These are phyloP conservation scores for Coemansia sp. DNA, from an alignment of 192 early-diverging fungal genomes.

Conservation along the genomic window DNA sequence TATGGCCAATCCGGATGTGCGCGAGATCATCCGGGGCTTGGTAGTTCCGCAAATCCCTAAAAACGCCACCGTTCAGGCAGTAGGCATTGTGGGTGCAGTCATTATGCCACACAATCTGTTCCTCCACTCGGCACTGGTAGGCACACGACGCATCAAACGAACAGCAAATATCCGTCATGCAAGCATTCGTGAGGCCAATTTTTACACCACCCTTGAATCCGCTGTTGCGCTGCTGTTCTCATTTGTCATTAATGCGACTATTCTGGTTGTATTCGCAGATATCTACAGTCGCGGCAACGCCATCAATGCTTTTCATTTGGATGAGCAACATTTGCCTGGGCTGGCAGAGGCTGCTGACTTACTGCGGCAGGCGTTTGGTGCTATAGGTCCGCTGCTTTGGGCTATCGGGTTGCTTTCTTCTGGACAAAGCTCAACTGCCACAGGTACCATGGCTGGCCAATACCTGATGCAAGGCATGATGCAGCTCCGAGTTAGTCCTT, in stretches of 20 bases:
- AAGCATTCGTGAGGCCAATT: slow-evolving; percentile 67
- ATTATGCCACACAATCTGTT: slow-evolving; percentile 93
- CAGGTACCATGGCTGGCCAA: slow-evolving; percentile 89
- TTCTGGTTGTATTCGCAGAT: slow-evolving; percentile 65
- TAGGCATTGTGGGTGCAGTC: slow-evolving; percentile 65
- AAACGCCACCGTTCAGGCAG: slow-evolving; percentile 61
- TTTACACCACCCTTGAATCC: slow-evolving; percentile 66
- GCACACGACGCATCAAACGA: slow-evolving; percentile 53
- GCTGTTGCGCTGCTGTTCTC: slow-evolving; percentile 61
- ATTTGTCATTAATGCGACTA: slow-evolving; percentile 66
- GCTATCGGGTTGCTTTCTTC: slow-evolving; percentile 77
- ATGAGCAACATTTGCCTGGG: slow-evolving; percentile 54
- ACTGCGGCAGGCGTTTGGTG: slow-evolving; percentile 60
- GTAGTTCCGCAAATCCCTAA: slow-evolving; percentile 57
- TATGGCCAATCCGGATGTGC: slow-evolving; percentile 52
- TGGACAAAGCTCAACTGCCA: slow-evolving; percentile 83
- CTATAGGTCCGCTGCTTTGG: slow-evolving; percentile 66
- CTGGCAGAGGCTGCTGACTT: slow-evolving; percentile 63
- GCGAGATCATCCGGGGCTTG: slow-evolving; percentile 55
- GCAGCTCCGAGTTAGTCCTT: slow-evolving; percentile 56
- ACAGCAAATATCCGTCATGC: slow-evolving; percentile 29
- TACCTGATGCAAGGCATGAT: slow-evolving; percentile 88
- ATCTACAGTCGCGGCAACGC: slow-evolving; percentile 26
- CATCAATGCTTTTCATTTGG: background rate
- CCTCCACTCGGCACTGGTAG: slow-evolving; percentile 79